These are phyloP conservation scores for Claviceps africana DNA, from an alignment of 2,329 filamentous ascomycete genomes.

Conservation along the genomic window DNA sequence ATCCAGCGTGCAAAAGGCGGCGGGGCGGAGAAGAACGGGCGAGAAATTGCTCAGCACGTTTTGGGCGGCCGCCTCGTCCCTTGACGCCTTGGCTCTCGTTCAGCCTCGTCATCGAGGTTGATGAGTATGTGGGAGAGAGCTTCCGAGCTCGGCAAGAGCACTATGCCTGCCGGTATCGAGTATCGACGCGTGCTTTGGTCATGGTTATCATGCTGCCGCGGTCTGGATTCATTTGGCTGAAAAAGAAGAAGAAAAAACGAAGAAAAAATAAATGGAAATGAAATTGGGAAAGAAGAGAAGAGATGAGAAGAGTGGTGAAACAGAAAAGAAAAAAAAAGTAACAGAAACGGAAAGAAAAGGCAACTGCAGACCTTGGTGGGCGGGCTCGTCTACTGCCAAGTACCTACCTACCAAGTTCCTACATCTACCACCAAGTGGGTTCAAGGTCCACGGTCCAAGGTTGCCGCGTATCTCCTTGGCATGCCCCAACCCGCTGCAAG, in stretches of 20 bases:
- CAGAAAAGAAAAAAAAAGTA: no score
- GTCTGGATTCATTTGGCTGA: neutral
- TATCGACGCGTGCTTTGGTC: neutral
- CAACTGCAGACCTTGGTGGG: neutral
- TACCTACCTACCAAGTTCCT: neutral
- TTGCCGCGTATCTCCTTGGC: conserved; percentile 1
- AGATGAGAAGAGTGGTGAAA: no score
- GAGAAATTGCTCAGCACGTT: no score
- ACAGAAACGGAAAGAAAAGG: neutral
- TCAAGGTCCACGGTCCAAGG: conserved; percentile 1
- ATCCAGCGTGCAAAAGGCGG: neutral
- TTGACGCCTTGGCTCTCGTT: no score
- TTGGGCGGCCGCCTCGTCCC: neutral
- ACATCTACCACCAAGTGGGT: neutral
- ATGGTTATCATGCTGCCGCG: neutral
- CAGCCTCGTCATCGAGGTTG: neutral
- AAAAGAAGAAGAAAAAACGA: neutral
- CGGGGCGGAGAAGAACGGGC: neutral
- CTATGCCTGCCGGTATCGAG: neutral
- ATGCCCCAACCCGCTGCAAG: conserved; percentile 2
- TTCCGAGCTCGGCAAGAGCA: neutral
- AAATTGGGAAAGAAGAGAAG: no score
- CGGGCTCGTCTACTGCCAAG: no score
- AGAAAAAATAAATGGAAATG: no score
- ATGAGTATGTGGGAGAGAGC: neutral